Conservation (phyloP, 306 rosid species). For the Gillenia trifoliata region DNA sequence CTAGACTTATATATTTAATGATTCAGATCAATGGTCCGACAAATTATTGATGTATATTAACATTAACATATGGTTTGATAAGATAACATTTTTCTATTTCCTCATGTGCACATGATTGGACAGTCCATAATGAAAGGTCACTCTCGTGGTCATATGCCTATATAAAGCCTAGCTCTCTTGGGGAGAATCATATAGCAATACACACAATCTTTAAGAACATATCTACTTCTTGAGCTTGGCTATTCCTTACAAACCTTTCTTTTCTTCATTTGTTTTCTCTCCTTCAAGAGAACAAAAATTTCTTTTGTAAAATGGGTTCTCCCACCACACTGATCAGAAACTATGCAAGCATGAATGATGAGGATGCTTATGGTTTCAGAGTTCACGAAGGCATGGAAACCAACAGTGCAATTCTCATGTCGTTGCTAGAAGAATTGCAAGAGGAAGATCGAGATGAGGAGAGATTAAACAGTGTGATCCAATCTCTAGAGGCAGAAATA, state of each 20-base stretch:
- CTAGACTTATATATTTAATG: too few relatives aligned
- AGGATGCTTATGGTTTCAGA: slow-evolving; percentile 13
- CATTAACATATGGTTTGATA: not conserved
- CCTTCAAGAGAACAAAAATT: not conserved
- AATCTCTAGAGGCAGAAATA: slow-evolving; percentile 50
- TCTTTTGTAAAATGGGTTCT: not conserved
- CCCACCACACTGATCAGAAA: not conserved
- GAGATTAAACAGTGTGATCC: slow-evolving; percentile 43
- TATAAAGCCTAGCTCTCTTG: not conserved
- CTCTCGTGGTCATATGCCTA: not conserved
- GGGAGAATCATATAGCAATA: not conserved
- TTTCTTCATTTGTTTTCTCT: not conserved
- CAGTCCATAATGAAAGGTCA: not conserved
- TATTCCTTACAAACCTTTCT: not conserved
- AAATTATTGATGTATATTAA: too few relatives aligned
- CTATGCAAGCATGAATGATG: slow-evolving; percentile 1
- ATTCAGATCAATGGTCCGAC: too few relatives aligned
- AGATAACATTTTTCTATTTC: not conserved
- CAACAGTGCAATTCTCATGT: slow-evolving; percentile 32
- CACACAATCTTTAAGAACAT: not conserved
- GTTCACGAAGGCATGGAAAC: slow-evolving; percentile 26
- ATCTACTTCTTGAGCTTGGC: not conserved
- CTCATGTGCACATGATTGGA: not conserved
- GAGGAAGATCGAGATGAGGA: slow-evolving; percentile 44
- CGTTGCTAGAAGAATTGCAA: slow-evolving; percentile 36